Evolutionary conservation across 1,139 yeast genomes (phyloP).

Genomic region (Lipomyces yarrowii): DNA sequence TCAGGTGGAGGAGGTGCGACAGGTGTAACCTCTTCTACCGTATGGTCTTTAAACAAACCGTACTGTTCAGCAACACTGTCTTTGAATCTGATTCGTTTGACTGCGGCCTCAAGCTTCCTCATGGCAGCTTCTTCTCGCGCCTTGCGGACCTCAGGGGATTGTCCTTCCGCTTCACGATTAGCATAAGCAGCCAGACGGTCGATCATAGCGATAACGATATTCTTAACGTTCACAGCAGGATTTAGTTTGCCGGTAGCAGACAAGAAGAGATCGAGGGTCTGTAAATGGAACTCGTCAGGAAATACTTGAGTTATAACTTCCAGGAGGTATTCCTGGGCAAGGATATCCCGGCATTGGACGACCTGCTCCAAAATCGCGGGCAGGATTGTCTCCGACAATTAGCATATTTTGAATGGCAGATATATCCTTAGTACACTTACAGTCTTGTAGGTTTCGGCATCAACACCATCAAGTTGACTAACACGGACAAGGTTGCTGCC

Average conservation of each 20-base stretch:
- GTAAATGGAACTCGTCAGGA: conserved; percentile 88
- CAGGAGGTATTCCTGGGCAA: conserved; percentile 87
- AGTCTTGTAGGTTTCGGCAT: conserved; percentile 59
- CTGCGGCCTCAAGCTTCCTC: conserved; percentile 29
- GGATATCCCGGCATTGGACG: conserved; percentile 85
- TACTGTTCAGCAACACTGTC: conserved; percentile 30
- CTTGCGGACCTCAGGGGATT: conserved; percentile 29
- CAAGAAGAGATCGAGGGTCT: conserved; percentile 68
- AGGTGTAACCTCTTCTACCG: conserved; percentile 10
- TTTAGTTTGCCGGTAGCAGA: conserved; percentile 67
- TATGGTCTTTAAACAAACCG: conserved; percentile 30
- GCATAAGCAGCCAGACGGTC: conserved; percentile 70
- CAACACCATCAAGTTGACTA: conserved; percentile 82
- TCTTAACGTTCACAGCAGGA: conserved; percentile 68
- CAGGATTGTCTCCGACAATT: conserved; percentile 51
- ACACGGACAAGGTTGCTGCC: conserved; percentile 90
- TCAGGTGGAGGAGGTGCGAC: conserved; percentile 25
- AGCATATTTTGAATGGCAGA: not conserved
- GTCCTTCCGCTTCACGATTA: conserved; percentile 39
- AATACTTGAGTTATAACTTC: conserved; percentile 93
- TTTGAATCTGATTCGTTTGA: conserved; percentile 27
- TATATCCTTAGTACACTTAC: conserved; percentile 12
- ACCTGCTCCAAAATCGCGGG: conserved; percentile 88
- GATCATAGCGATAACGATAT: conserved; percentile 67
- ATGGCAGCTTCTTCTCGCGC: conserved; percentile 32